A percentile compares a stretch with the other conserved stretches of the same genome.
Conservation (phyloP, 108 stramenopile species). For the Cyclotella sp. region DNA sequence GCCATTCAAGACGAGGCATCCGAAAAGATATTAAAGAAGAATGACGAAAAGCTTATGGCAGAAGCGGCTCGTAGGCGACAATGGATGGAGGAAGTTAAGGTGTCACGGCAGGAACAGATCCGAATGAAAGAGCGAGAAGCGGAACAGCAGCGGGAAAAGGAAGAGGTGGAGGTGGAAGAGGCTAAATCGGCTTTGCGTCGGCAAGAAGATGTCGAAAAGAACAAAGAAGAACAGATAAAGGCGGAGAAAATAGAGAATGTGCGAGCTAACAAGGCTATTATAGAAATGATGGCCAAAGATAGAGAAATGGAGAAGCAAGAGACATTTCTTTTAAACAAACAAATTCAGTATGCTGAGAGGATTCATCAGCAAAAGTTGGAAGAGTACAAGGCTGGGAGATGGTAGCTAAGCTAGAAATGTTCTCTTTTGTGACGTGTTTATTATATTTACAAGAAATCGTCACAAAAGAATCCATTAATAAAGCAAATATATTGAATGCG, state of each 20-base stretch:
- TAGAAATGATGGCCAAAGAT: constrained; percentile 22
- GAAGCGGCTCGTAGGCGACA: constrained; percentile 30
- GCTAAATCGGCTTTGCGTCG: constrained; percentile 17
- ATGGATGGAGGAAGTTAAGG: constrained; percentile 47
- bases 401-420: not conserved
- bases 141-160: constrained; percentile 25
- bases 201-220: constrained; percentile 33
- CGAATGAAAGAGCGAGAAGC: constrained; percentile 41
- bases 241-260: constrained; percentile 24
- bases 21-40: constrained; percentile 35
- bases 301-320: constrained; percentile 22
- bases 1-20: constrained; percentile 38
- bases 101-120: constrained; percentile 53
- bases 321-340: constrained; percentile 18
- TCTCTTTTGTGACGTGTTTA: not conserved
- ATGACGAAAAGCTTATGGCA: constrained; percentile 39
- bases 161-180: constrained; percentile 31
- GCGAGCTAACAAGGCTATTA: constrained; percentile 28
- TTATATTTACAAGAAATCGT: not conserved
- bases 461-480: not conserved
- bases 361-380: constrained; percentile 25
- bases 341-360: constrained; percentile 34
- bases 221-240: constrained; percentile 19
- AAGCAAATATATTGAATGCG: not conserved
- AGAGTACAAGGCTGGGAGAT: constrained; percentile 15